phyloP scores from a whole-genome alignment of 2,329 filamentous ascomycete genomes.

The Lachnellula hyalina region DNA sequence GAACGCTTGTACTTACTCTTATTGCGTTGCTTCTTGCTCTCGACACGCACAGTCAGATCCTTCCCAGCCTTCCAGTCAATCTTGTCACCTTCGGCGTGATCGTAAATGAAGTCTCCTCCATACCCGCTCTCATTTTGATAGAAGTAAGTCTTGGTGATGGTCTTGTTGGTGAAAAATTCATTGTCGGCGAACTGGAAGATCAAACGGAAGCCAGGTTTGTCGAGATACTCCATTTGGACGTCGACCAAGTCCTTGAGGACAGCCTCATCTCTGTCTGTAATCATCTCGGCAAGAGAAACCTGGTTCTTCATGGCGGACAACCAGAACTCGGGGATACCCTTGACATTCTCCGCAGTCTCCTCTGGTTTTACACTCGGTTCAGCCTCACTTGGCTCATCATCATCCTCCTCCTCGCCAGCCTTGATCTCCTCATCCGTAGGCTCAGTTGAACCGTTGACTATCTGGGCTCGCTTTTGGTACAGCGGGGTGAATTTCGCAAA shows the following conservation, averaged over 20 bases:
- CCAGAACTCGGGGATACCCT: constrained; percentile 98
- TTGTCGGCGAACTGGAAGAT: constrained; percentile 97
- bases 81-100: constrained; percentile 96
- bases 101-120: constrained; percentile 98
- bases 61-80: constrained; percentile 94
- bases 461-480: constrained; percentile 89
- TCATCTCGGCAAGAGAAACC: constrained; percentile 93
- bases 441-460: constrained; percentile 82
- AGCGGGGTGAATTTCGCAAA: constrained; percentile 98
- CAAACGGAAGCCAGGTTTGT: constrained; percentile 94
- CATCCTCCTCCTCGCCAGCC: constrained; percentile 74
- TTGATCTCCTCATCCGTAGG: constrained; percentile 83
- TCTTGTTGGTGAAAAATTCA: constrained; percentile 97
- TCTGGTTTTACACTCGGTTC: constrained; percentile 44
- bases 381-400: constrained; percentile 55
- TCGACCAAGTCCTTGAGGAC: constrained; percentile 86
- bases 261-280: constrained; percentile 93
- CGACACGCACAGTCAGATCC: constrained; percentile 88
- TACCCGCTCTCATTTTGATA: constrained; percentile 99
- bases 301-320: constrained; percentile 99
- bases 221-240: constrained; percentile 98
- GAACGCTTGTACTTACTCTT: constrained; percentile 66
- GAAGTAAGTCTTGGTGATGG: constrained; percentile 95
- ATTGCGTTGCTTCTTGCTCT: constrained; percentile 99
- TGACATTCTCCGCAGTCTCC: constrained; percentile 47